These are phyloP conservation scores for Erysimum cheiranthoides DNA, from an alignment of 345 rosid species.

Conservation along the genomic window DNA sequence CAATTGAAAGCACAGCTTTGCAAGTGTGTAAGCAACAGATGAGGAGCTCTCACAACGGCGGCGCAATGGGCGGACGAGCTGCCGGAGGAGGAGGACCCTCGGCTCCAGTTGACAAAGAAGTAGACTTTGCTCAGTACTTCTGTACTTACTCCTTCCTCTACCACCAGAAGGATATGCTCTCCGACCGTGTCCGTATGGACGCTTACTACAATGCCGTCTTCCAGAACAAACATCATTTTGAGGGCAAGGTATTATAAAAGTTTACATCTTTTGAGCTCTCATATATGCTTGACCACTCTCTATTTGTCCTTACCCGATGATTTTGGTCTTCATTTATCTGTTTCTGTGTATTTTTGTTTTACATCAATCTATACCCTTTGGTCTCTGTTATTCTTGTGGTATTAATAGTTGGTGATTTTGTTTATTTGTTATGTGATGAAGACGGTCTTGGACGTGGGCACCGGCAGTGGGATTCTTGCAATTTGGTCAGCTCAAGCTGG, in stretches of 20 bases:
- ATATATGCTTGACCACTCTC: background rate
- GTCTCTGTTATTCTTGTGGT: constrained; percentile 12
- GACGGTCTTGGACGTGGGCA: constrained; percentile 96
- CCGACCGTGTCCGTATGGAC: constrained; percentile 98
- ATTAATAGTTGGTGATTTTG: constrained; percentile 7
- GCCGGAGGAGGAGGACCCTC: constrained; percentile 47
- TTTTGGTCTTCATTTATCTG: background rate
- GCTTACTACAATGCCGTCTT: constrained; percentile 83
- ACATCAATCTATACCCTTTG: background rate
- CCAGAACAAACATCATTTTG: constrained; percentile 78
- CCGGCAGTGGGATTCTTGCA: constrained; percentile 99
- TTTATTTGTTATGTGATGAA: constrained; percentile 42
- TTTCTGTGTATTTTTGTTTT: background rate
- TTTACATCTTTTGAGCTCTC: background rate
- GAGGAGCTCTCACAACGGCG: constrained; percentile 61
- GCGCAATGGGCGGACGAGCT: constrained; percentile 47
- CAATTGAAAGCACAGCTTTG: background rate
- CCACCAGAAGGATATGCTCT: constrained; percentile 99
- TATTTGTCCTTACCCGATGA: background rate
- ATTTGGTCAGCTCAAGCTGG: constrained; percentile 99
- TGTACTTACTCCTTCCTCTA: constrained; percentile 87
- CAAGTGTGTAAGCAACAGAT: constrained; percentile 39
- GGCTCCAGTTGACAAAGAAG: constrained; percentile 76
- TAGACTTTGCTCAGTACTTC: constrained; percentile 87
- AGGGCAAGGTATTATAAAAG: constrained; percentile 65